These are phyloP conservation scores for Limnomonas spitsbergensis DNA, from an alignment of 139 green algal genomes.

Conservation along the genomic window DNA sequence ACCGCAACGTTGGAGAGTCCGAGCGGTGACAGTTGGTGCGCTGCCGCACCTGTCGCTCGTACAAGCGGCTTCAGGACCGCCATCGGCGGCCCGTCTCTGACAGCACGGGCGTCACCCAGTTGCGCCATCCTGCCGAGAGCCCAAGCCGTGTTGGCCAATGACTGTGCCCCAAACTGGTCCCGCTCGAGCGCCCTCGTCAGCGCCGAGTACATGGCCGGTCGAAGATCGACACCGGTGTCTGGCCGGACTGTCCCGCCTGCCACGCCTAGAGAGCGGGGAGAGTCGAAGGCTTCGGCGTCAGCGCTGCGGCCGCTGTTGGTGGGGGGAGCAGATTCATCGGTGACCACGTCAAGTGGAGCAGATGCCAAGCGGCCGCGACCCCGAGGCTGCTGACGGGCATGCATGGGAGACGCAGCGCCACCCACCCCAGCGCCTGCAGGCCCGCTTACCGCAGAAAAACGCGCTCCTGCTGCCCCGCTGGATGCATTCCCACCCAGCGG, in stretches of 20 bases:
- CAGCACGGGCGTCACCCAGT: neutral
- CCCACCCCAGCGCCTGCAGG: too few species aligned
- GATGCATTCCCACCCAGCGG: neutral
- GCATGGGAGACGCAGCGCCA: too few species aligned
- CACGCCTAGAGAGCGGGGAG: neutral
- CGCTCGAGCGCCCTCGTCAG: neutral
- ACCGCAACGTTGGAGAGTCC: neutral
- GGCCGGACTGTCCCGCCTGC: neutral
- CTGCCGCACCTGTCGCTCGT: neutral
- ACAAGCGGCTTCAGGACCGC: neutral
- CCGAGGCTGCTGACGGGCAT: neutral
- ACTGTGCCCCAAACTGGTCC: neutral
- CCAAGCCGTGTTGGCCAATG: neutral
- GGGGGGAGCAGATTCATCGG: neutral
- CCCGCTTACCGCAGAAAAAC: too few species aligned
- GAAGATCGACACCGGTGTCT: neutral
- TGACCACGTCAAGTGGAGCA: neutral
- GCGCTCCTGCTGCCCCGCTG: too few species aligned
- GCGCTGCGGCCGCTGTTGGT: neutral
- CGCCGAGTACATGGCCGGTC: neutral
- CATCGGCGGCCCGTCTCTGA: neutral
- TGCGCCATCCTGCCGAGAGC: neutral
- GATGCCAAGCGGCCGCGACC: neutral
- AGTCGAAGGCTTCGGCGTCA: too few species aligned
- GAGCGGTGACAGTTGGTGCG: neutral